Base-by-base conservation (phyloP, 305 asterid species). In the Solanum chacoense region DNA sequence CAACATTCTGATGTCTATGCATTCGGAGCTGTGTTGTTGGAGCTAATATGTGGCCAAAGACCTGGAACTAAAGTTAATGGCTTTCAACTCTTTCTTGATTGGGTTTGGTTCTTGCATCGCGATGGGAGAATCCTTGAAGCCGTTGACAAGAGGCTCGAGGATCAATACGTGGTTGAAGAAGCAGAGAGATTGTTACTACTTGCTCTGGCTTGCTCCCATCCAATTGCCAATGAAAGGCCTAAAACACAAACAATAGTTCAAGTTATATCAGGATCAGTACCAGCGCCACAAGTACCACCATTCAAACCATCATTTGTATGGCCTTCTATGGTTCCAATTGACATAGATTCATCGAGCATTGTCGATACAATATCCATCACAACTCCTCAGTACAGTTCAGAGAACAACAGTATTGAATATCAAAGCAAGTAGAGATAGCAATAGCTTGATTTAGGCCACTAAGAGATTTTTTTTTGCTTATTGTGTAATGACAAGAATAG, bases 91-190 rank as follows among this genome's bases (percentile, higher is more conserved):
- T 45, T 89, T 63, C 89, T 88, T 22, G 93, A 91, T 71, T 89
- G 93, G 93, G 92, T 87, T 40, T 90, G 91, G 92, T 87, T 50
- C 89, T 50, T 91, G 85, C 89, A 90, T 34, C 91, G 89, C 2
- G 87, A 85, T 34, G 90, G 83, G 9, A 81, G 75, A 36, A 45
- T 89, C 72, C 75, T 87, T 26, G 88, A 89, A 13, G 88, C 86
- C 22, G 89, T 89, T 18, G 89, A 89, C 65, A 31, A 12, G 73
- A 87, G 86, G 32, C 85, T 89, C 16, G 86, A 9, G 38, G 77
- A 40, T 55, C 86, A 89, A 14, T 89, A 72, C 12, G 75, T 5
- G 12, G 59, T 35, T 37, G 88, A 89, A 55, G 89, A 87, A 74
- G 91, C 91, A 8, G 45, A 87, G 89, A 87, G 91, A 22, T 38